Percentiles rank a stretch among this genome's conserved stretches.
These are phyloP conservation scores for Aspergillus latus DNA, from an alignment of 2,329 filamentous ascomycete species.

Conservation along the genomic window DNA sequence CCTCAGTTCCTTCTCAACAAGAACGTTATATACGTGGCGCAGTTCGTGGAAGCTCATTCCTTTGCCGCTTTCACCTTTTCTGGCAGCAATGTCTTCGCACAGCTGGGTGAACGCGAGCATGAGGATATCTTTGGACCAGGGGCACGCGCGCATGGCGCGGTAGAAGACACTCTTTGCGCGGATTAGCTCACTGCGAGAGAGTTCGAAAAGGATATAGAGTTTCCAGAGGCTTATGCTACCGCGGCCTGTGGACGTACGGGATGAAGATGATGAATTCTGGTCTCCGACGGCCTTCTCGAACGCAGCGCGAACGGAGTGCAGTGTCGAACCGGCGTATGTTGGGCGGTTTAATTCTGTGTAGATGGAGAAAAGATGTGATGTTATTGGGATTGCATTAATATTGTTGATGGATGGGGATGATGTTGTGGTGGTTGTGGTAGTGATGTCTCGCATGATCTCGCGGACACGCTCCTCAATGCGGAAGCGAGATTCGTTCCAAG, in stretches of 20 bases:
- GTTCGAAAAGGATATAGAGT: constrained; percentile 53
- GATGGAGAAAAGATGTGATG: constrained; percentile 56
- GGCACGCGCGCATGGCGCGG: constrained; percentile 56
- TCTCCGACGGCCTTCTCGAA: constrained; percentile 55
- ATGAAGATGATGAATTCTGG: constrained; percentile 5
- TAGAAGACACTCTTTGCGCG: constrained; percentile 56
- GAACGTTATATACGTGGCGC: constrained; percentile 54
- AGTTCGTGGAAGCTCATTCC: constrained; percentile 50
- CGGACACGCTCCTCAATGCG: constrained; percentile 75
- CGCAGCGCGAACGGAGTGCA: constrained; percentile 54
- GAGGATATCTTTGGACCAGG: constrained; percentile 63
- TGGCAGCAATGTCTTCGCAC: constrained; percentile 22
- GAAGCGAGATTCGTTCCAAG: constrained; percentile 71
- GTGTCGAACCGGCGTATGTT: constrained; percentile 46
- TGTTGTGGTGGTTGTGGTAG: constrained; percentile 31
- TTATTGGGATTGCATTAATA: constrained; percentile 36
- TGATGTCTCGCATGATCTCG: constrained; percentile 54
- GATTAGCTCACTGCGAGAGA: constrained; percentile 38
- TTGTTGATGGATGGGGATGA: constrained; percentile 28
- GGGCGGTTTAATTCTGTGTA: constrained; percentile 53
- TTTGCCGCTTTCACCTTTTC: not conserved
- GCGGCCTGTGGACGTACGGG: constrained; percentile 24
- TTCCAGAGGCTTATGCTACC: constrained; percentile 52
- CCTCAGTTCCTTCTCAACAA: constrained; percentile 63
- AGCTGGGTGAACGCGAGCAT: constrained; percentile 57